Evolutionary conservation across 148 eudicot genomes (phyloP).

Genomic region (Silene latifolia): DNA sequence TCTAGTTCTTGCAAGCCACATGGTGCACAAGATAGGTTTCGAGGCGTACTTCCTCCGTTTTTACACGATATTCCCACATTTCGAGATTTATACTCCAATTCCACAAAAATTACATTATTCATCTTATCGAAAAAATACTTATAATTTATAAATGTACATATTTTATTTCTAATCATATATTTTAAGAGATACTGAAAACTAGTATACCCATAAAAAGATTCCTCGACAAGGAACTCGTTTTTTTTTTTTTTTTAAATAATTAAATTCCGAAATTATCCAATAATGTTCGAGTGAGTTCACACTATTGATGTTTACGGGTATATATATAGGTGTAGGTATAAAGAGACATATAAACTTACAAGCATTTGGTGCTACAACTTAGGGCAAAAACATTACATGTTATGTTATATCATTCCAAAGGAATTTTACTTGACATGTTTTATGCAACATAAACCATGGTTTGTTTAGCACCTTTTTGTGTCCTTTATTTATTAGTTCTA

Average conservation of each 20-base stretch:
- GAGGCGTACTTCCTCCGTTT: not conserved
- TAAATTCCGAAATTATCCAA: not conserved
- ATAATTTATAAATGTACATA: too few species aligned
- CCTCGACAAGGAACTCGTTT: too few species aligned
- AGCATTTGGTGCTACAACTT: not conserved
- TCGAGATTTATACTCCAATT: not conserved
- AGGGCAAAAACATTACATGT: slow-evolving; percentile 22
- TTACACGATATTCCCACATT: not conserved
- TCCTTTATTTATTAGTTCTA: not conserved
- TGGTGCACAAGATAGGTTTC: slow-evolving; percentile 17
- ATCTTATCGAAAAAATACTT: too few species aligned
- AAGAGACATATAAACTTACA: not conserved
- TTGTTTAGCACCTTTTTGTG: slow-evolving; percentile 5
- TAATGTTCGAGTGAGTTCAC: not conserved
- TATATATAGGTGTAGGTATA: slow-evolving; percentile 4
- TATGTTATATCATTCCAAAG: slow-evolving; percentile 1
- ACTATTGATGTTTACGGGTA: slow-evolving; percentile 11
- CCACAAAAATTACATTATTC: not conserved
- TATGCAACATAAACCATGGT: not conserved
- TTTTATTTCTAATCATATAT: not conserved
- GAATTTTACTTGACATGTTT: slow-evolving; percentile 20
- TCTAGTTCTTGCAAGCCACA: slow-evolving; percentile 28
- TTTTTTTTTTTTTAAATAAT: slow-evolving; percentile 19
- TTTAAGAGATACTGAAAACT: not conserved
- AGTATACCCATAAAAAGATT: not conserved